These are phyloP conservation scores for Hypoxylon fuscum DNA, from an alignment of 495 filamentous ascomycete species.

Conservation along the genomic window DNA sequence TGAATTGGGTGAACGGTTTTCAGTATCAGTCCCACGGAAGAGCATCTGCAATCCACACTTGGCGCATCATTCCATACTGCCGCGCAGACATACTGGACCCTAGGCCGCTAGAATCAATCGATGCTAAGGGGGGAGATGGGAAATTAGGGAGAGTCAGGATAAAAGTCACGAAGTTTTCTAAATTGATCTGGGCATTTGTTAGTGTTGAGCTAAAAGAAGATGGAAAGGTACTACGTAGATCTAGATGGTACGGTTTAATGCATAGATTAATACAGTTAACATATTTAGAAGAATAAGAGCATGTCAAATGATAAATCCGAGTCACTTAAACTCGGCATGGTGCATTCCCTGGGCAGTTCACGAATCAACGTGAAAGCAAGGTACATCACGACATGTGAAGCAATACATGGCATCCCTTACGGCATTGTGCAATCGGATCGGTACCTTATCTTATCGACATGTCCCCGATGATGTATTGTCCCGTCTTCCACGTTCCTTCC, in stretches of 20 bases:
- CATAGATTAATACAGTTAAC: not conserved
- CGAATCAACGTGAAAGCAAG: not conserved
- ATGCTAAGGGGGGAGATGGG: not conserved
- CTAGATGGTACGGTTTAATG: no score
- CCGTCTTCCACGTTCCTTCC: not conserved
- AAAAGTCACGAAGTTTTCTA: not conserved
- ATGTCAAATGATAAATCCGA: not conserved
- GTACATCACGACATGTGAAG: not conserved
- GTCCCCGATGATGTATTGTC: slow-evolving; percentile 3
- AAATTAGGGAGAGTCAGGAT: not conserved
- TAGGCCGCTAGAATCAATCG: no score
- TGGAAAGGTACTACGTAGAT: no score
- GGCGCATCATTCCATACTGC: slow-evolving; percentile 21
- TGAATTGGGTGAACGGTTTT: slow-evolving; percentile 13
- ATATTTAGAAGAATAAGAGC: not conserved
- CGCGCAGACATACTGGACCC: not conserved
- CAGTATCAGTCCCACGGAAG: slow-evolving; percentile 17
- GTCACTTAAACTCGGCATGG: not conserved
- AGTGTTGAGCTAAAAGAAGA: no score
- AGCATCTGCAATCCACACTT: slow-evolving; percentile 18
- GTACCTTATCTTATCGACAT: slow-evolving; percentile 25
- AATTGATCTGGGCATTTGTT: no score
- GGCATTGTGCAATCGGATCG: not conserved
- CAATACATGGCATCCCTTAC: slow-evolving; percentile 2
- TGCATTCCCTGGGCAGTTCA: not conserved